A percentile compares a stretch with the other conserved stretches of the same genome.
Conservation (phyloP, 805 yeast species). For the Yamadazyma endophytica region DNA sequence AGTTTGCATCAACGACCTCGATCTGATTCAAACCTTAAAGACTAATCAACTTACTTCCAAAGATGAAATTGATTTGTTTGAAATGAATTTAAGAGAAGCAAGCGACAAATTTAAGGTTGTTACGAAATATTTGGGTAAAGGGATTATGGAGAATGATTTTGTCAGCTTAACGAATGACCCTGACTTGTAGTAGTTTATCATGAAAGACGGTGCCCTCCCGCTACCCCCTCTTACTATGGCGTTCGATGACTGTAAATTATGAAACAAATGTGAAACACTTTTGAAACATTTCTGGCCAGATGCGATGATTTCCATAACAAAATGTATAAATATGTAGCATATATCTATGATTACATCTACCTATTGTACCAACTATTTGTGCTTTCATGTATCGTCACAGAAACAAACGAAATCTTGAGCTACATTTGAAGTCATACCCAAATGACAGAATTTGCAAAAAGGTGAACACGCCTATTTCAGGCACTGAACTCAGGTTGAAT, state of each 20-base stretch:
- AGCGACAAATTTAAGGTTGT: slow-evolving; percentile 69
- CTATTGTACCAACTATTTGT: not conserved
- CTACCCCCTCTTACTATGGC: not conserved
- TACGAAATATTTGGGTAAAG: slow-evolving; percentile 81
- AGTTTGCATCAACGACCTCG: slow-evolving; percentile 66
- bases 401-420: slow-evolving; percentile 1
- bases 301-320: too few relatives aligned
- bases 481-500: too few relatives aligned
- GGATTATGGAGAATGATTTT: slow-evolving; percentile 60
- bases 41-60: slow-evolving; percentile 58
- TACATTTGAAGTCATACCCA: not conserved
- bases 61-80: slow-evolving; percentile 60
- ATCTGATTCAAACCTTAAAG: slow-evolving; percentile 56
- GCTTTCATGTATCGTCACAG: not conserved
- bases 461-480: slow-evolving; percentile 32
- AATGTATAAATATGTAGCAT: too few relatives aligned
- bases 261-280: not conserved
- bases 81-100: slow-evolving; percentile 48
- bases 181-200: too few relatives aligned
- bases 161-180: slow-evolving; percentile 13
- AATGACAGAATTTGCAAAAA: slow-evolving; percentile 15
- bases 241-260: not conserved
- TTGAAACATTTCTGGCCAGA: not conserved
- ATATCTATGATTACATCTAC: too few relatives aligned
- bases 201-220: too few relatives aligned